Evolutionary conservation across 1,284 basidiomycete species (phyloP), one percentile per base, ranked within the genome.

Genomic region (Chiua sp.): DNA sequence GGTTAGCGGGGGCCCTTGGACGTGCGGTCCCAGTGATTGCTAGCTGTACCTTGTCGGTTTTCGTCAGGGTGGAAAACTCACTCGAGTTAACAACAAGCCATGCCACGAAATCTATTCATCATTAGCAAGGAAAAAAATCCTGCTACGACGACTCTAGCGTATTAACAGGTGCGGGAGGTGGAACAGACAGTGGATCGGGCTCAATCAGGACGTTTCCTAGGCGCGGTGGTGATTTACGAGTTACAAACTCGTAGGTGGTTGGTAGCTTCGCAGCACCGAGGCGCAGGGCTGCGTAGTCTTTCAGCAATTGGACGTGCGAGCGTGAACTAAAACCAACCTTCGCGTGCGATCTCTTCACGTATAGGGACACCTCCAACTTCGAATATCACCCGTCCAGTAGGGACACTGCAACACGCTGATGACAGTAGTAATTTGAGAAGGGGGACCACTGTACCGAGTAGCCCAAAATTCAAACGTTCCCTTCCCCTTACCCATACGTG

Each of bases 401-500:
- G 88, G 2, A 95, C 95, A 57, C 96, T 96, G 69, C 20, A 53
- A 20, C 7, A 51, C 42, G 32, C 51, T 57, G 11, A 53, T n/a
- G 35, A 47, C 7, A 10, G 22, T 35, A 51, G n/a, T 1, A 12
- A 30, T 20, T 12, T 44, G 44, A 8, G 32, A 16, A 37, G 13
- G 51, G 47, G 51, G 33, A 30, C 10, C 16, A 44, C 22, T 78
- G 86, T 71, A 94, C 93, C 93, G 87, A 62, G 93, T 95, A 39
- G 96, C 94, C 98, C 97, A 98, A 76, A 87, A 98, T 75, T 98
- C 97, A 70, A 98, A 99, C 0, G 92, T 87, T 51, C 98, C 98
- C 77, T 99, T 99, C 60, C 98, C 98, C 78, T 98, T 98, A 51
- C 97, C 97, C 98, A 99, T 99, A 86, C 98, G 92, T 10, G 96